Evolutionary conservation across 176 grass and related monocot genomes (phyloP).

Genomic region (Oropetium thomaeum): DNA sequence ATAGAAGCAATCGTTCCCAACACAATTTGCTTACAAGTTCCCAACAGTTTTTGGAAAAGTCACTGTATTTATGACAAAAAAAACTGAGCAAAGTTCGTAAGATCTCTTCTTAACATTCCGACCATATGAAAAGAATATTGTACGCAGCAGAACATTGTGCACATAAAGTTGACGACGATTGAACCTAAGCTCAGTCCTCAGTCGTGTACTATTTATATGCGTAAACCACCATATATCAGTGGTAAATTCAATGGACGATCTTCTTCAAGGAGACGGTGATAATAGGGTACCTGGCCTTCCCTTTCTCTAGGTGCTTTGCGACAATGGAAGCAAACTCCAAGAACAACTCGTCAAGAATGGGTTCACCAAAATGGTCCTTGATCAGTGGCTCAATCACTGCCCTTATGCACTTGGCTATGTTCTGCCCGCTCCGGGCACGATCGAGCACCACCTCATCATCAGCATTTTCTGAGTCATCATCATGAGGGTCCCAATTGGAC

Average conservation of each 20-base stretch:
- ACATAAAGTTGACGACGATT: no score
- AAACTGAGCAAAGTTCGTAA: no score
- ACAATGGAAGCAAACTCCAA: neutral
- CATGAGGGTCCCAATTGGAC: neutral
- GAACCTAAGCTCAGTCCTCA: no score
- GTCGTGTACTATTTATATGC: no score
- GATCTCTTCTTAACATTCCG: no score
- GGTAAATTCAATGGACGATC: neutral
- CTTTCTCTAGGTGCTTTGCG: constrained; percentile 10
- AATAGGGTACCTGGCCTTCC: neutral
- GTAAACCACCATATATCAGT: no score
- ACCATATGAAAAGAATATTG: no score
- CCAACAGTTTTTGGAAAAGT: no score
- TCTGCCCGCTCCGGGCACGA: neutral
- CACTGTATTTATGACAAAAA: no score
- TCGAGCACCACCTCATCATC: neutral
- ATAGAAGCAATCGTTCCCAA: no score
- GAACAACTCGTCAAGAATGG: constrained; percentile 36
- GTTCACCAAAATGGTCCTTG: neutral
- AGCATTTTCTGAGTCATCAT: neutral
- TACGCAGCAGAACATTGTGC: no score
- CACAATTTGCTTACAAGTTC: no score
- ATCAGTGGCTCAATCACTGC: constrained; percentile 27
- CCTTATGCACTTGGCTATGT: neutral
- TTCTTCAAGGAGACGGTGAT: constrained; percentile 27